Conservation (phyloP, 1,284 basidiomycete genomes). For the Exobasidium cylindrosporum region DNA sequence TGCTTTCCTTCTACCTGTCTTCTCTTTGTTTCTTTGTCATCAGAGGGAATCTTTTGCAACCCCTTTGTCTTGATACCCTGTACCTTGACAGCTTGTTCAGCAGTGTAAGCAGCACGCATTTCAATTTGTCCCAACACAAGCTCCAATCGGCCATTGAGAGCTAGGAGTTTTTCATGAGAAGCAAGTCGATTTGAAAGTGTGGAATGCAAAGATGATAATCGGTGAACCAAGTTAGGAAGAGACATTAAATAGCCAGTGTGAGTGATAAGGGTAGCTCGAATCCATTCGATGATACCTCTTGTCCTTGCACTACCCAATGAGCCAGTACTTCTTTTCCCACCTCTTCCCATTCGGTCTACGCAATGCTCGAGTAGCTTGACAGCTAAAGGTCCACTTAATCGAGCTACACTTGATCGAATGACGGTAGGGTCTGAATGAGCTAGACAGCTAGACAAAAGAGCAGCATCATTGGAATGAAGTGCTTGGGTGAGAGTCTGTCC, state of each 20-base stretch:
- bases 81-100: slow-evolving; percentile 24
- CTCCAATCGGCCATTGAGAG: slow-evolving; percentile 83
- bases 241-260: slow-evolving; percentile 94
- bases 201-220: slow-evolving; percentile 77
- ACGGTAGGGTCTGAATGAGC: slow-evolving; percentile 74
- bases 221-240: slow-evolving; percentile 77
- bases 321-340: slow-evolving; percentile 36
- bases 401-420: slow-evolving; percentile 81
- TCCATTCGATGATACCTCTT: slow-evolving; percentile 80
- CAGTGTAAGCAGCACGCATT: slow-evolving; percentile 61
- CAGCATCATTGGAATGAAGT: slow-evolving; percentile 86
- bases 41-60: background rate
- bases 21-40: background rate
- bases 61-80: slow-evolving; percentile 7
- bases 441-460: slow-evolving; percentile 82
- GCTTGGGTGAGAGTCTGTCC: slow-evolving; percentile 94
- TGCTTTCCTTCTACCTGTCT: slow-evolving; percentile 1
- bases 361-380: slow-evolving; percentile 83
- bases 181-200: slow-evolving; percentile 76
- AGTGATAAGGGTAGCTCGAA: slow-evolving; percentile 77
- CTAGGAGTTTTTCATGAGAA: slow-evolving; percentile 78
- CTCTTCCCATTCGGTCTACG: slow-evolving; percentile 75
- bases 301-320: slow-evolving; percentile 37
- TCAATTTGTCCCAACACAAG: slow-evolving; percentile 91
- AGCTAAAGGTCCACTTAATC: slow-evolving; percentile 83